Evolutionary conservation across 768 basidiomycete genomes (phyloP), one percentile per base, ranked within the genome.

Genomic region (Tylopilus plumbeoviolaceoides): DNA sequence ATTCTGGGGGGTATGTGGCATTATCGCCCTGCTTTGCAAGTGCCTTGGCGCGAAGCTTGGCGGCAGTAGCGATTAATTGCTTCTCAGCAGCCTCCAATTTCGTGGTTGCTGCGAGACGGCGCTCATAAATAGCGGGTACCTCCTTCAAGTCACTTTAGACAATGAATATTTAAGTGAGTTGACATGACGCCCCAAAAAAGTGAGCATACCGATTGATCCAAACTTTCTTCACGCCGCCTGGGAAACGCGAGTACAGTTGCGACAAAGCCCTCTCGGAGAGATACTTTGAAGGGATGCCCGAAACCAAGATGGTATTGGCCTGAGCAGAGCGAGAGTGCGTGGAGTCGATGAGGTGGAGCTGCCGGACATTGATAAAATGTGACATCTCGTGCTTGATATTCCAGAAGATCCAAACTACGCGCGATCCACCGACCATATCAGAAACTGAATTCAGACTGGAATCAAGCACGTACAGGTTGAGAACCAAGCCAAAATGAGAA

Each of bases 41-140:
- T n/a, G 76, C 74, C 61, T 82, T 78, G 36, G 75, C 70, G 48
- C 80, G 80, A n/a, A 84, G 70, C 69, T 93, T 91, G 27, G 81
- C 73, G 0, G 94, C 93, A 9, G 80, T 85, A 55, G 83, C 80
- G 56, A 98, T 72, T 3, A 98, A 74, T 0, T 76, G 64, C 2
- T 87, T 93, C 72, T 95, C 91, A 0, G 92, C 94, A 2, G 79
- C 78, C 67, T 99, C 95, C 47, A 99, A 83, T 69, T 89, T 91
- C 54, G 75, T 75, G 59, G 80, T 84, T 0, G 91, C 91, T 3
- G 75, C 76, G 15, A 85, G 66, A 20, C 92, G 86, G 33, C 87
- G 80, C 31, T 94, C 83, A 61, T 90, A 89, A 18, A 91, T 63
- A 39, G 87, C 84, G 1, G 94, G 94, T 47, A 99, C 78, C 10